Conservation (phyloP, 179 eudicot species). For the Kewa caespitosa region DNA sequence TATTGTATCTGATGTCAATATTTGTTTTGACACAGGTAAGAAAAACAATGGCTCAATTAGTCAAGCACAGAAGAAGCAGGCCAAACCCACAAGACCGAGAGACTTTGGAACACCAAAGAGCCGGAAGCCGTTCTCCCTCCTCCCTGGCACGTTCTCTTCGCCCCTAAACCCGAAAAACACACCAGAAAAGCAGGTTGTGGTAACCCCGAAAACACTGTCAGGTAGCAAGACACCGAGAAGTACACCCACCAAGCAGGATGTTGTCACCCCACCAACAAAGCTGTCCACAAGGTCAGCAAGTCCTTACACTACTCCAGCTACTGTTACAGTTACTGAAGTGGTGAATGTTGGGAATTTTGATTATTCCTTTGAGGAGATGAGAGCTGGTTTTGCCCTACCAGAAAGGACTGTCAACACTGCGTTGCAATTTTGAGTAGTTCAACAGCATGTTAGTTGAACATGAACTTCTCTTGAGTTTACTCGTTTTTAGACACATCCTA, state of each 20-base stretch:
- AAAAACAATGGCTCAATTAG: slow-evolving; percentile 19
- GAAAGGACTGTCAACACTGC: slow-evolving; percentile 19
- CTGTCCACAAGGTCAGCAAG: slow-evolving; percentile 44
- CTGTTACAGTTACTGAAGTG: slow-evolving; percentile 13
- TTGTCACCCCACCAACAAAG: slow-evolving; percentile 34
- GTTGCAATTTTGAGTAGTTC: slow-evolving; percentile 21
- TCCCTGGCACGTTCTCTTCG: slow-evolving; percentile 29
- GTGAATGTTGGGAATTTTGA: slow-evolving; percentile 29
- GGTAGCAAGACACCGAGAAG: slow-evolving; percentile 14
- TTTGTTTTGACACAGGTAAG: slow-evolving; percentile 38
- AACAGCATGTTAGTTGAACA: slow-evolving; percentile 1
- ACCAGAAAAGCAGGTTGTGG: slow-evolving; percentile 31
- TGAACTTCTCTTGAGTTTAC: slow-evolving; percentile 1
- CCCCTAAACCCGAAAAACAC: slow-evolving; percentile 29
- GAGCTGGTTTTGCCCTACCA: slow-evolving; percentile 56
- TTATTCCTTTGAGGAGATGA: slow-evolving; percentile 69
- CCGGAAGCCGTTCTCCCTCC: slow-evolving; percentile 50
- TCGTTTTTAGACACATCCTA: neutral
- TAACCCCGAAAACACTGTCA: slow-evolving; percentile 17
- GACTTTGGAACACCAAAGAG: slow-evolving; percentile 14
- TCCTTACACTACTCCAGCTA: slow-evolving; percentile 30
- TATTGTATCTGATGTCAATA: neutral
- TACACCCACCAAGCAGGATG: slow-evolving; percentile 22
- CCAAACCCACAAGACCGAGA: slow-evolving; percentile 25
- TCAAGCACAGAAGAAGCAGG: slow-evolving; percentile 31